Conservation (phyloP, 1,284 basidiomycete species). For the Irpex sp. region DNA sequence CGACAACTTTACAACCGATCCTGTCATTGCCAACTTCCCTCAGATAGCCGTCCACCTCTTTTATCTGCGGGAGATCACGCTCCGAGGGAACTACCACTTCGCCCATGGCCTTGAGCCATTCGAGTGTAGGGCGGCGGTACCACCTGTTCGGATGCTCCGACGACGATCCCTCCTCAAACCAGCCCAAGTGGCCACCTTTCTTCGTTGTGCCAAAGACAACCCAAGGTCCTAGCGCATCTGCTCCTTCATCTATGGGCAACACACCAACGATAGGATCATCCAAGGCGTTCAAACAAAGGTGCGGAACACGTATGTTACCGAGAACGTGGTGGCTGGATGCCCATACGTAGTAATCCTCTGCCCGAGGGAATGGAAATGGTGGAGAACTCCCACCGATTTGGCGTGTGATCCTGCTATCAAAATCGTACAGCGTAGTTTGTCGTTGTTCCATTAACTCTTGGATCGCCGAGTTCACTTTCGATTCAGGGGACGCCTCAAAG, state of each 20-base stretch:
- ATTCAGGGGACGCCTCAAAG: slow-evolving; percentile 48
- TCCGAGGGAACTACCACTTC: slow-evolving; percentile 44
- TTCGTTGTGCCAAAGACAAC: slow-evolving; percentile 74
- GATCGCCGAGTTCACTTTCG: slow-evolving; percentile 46
- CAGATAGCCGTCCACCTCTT: slow-evolving; percentile 55
- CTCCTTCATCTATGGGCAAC: slow-evolving; percentile 55
- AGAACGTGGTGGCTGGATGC: slow-evolving; percentile 55
- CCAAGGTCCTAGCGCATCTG: slow-evolving; percentile 44
- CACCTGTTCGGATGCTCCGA: slow-evolving; percentile 54
- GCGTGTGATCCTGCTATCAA: slow-evolving; percentile 69
- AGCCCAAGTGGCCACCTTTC: slow-evolving; percentile 91
- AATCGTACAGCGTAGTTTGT: slow-evolving; percentile 53
- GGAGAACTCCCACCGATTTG: slow-evolving; percentile 77
- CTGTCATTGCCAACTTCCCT: slow-evolving; percentile 49
- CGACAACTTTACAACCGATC: slow-evolving; percentile 46
- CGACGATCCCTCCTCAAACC: slow-evolving; percentile 69
- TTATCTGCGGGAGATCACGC: slow-evolving; percentile 28
- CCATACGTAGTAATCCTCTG: slow-evolving; percentile 82
- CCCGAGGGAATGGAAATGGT: slow-evolving; percentile 75
- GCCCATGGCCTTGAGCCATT: slow-evolving; percentile 66
- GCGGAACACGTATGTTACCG: slow-evolving; percentile 58
- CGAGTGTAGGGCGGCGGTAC: slow-evolving; percentile 69
- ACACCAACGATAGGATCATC: slow-evolving; percentile 88
- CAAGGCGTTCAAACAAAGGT: slow-evolving; percentile 82
- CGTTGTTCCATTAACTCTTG: slow-evolving; percentile 37